Base-by-base conservation (phyloP, 164 flowering plant genomes). In the Santalum album region DNA sequence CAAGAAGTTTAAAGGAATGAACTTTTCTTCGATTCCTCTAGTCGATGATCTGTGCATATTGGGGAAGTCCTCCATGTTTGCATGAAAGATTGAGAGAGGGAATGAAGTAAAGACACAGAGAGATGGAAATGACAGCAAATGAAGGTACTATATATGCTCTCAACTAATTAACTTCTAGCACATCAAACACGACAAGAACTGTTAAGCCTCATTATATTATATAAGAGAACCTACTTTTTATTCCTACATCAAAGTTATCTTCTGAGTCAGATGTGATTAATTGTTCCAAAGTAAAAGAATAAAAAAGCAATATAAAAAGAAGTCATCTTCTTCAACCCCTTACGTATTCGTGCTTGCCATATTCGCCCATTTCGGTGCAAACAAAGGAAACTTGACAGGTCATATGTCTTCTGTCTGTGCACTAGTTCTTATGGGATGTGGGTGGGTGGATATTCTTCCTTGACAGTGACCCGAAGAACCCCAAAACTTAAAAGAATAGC, bases 1-100 rank as follows among this genome's bases (percentile, higher is more conserved):
- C 45, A 77, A 54, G 53, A 73, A 73, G 59, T 69, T 74, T 19
- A 61, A 38, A 25, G 78, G 79, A 53, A 56, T n/a, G n/a, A n/a
- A n/a, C n/a, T n/a, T n/a, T n/a, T n/a, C n/a, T n/a, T n/a, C n/a
- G n/a, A n/a, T n/a, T n/a, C n/a, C n/a, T n/a, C n/a, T n/a, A n/a
- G n/a, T n/a, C n/a, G n/a, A n/a, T n/a, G n/a, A n/a, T n/a, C n/a
- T n/a, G n/a, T n/a, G 34, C 38, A 36, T 50, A 60, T 63, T 71
- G 1, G 72, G 63, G 62, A 58, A 71, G 43, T 74, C 72, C 35
- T 69, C 76, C 81, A 76, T 74, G 16, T 12, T 21, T 32, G 39
- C 1, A n/a, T 25, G 25, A 43, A 38, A 7, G 25, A 12, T 6
- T 11, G 12, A 5, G 27, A n/a, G 29, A 49, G 21, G 27, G 38